These are phyloP conservation scores for Pleochaeta shiraiana DNA, from an alignment of 2,329 filamentous ascomycete genomes.

Conservation along the genomic window DNA sequence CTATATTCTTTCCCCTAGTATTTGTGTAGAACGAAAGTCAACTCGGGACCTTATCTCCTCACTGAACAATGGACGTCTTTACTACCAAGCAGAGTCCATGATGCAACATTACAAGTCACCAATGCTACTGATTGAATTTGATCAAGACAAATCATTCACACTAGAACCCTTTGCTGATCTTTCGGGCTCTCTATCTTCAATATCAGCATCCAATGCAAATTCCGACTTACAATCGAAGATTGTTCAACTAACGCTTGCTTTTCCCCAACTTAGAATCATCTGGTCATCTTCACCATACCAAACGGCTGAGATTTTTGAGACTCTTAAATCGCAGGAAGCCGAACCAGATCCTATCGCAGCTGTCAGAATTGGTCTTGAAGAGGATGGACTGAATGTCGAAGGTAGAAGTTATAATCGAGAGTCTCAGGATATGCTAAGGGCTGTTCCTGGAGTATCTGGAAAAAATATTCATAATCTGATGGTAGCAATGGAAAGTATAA, in stretches of 20 bases:
- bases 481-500: conserved; percentile 50
- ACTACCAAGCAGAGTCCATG: conserved; percentile 86
- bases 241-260: conserved; percentile 78
- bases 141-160: conserved; percentile 92
- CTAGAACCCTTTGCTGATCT: conserved; percentile 60
- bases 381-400: conserved; percentile 35
- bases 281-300: conserved; percentile 91
- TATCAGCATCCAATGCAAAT: conserved; percentile 35
- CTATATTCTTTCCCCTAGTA: conserved; percentile 77
- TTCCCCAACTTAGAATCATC: conserved; percentile 73
- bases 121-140: conserved; percentile 93
- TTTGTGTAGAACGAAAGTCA: conserved; percentile 90
- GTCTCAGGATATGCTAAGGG: conserved; percentile 75
- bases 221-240: conserved; percentile 81
- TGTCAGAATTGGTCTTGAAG: conserved; percentile 60
- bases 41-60: conserved; percentile 79
- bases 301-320: conserved; percentile 90
- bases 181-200: conserved; percentile 36
- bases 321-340: conserved; percentile 69
- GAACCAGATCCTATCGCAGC: conserved; percentile 84
- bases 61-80: conserved; percentile 78
- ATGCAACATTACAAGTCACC: conserved; percentile 75
- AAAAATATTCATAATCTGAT: conserved; percentile 56
- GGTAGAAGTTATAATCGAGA: conserved; percentile 60
- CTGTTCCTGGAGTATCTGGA: conserved; percentile 64